Evolutionary conservation across 495 filamentous ascomycete species (phyloP), one percentile per base, ranked within the genome.

Genomic region (Hypoxylon subgilvum): DNA sequence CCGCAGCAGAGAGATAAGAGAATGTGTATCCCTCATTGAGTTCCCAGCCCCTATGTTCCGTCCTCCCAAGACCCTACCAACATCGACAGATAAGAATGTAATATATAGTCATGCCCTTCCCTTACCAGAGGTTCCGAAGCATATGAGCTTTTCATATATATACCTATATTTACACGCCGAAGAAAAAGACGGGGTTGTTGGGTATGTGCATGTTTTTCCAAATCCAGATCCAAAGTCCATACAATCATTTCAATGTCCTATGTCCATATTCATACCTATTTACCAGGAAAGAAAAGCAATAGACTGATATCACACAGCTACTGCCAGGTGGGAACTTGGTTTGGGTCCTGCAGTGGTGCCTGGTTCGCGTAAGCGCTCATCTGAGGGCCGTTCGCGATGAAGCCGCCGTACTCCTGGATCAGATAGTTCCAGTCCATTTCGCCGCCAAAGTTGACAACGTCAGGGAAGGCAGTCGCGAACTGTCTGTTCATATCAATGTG

Each of bases 341-440:
- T 51, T 8, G 48, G 49, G n/a, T 64, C 61, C n/a, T 49, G 48
- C 30, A 58, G 5, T 1, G 51, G 51, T 36, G 60, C 10, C 47
- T 63, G 61, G 18, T 64, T 64, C 6, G 61, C 53, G 32, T 50
- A 64, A 25, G 54, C 49, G 30, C 32, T 58, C 61, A 64, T 64
- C 39, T 64, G 61, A 1, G 54, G 54, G 1, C 31, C n/a, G 1
- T 52, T 32, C 7, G 59, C 52, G 38, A 65, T 72, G 47, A 71
- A 75, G 28, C 72, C 73, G 5, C 74, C 71, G 28, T 74, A 72
- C 54, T 76, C 65, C 46, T 70, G 76, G 28, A 76, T 65, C 10
- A 79, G 32, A 42, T 73, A 76, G 32, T 73, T 72, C 76, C 74
- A 77, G 30, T 79, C 75, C 71, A 79, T 74, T 22, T 76, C 71